Evolutionary conservation across 2,329 filamentous ascomycete species (phyloP), one percentile per base, ranked within the genome.

Genomic region (Nigrospora osmanthi): DNA sequence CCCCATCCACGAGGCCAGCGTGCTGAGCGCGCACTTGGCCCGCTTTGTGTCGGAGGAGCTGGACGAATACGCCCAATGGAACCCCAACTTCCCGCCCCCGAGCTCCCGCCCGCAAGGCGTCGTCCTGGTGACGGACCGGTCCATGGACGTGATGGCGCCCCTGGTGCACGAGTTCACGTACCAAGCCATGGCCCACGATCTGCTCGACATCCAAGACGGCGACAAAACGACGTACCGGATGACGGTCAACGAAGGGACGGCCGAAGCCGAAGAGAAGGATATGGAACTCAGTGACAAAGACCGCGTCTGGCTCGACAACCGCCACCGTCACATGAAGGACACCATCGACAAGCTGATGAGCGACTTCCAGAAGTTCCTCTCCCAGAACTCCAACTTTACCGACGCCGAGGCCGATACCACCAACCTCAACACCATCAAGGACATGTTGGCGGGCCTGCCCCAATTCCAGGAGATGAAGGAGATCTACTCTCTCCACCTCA

Each of bases 391-490:
- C 13, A 88, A 97, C 59, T 97, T 97, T 58, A 87, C 88, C 12
- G 83, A 93, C 51, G 75, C 81, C 59, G 72, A 78, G 49, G 77
- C 77, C 51, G 79, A 85, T 46, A 77, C 82, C 31, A 84, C 83
- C 35, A 94, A 80, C 59, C 72, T 98, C 45, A 95, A 90, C 65
- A 85, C 87, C 23, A 95, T 98, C 65, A 89, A 93, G 59, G 90
- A 96, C 65, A 98, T 98, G 93, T 71, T 98, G 68, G 93, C 89
- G 13, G 91, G 90, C 10, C 69, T 98, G 47, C 89, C 90, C 12
- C 88, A 97, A 59, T 98, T 96, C 58, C 88, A 95, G 58, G 86
- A 94, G 64, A 88, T 93, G 74, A 96, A 97, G 64, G 89, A 95
- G 60, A 84, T 88, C 2, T 98, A 97, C 64, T 93, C 90, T 0